phyloP scores from a whole-genome alignment of 192 early-diverging fungal species.

The Coemansia reversa region DNA sequence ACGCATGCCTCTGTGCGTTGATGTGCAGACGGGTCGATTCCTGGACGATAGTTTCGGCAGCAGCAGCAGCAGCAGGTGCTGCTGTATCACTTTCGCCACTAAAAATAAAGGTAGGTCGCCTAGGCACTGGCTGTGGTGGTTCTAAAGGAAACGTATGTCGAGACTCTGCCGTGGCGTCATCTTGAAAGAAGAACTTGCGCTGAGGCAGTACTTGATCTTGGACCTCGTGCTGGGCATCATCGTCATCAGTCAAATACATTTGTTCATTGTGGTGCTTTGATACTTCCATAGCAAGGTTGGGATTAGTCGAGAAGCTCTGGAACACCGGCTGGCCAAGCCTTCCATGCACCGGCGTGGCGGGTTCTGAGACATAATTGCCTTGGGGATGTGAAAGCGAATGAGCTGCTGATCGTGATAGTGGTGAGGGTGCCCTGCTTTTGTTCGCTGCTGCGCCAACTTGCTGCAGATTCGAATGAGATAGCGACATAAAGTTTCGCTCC shows the following conservation, averaged over 20 bases:
- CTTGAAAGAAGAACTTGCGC: constrained; percentile 3
- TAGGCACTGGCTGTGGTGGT: background rate
- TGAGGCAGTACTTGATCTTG: background rate
- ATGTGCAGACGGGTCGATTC: constrained; percentile 7
- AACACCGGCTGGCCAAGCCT: constrained; percentile 1
- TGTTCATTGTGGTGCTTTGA: background rate
- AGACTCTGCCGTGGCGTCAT: background rate
- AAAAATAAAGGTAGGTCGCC: constrained; percentile 11
- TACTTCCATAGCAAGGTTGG: background rate
- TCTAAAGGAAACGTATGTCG: background rate
- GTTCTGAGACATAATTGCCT: constrained; percentile 28
- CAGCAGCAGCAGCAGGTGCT: background rate
- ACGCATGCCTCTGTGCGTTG: constrained; percentile 15
- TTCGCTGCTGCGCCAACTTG: constrained; percentile 6
- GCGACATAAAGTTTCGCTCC: constrained; percentile 32
- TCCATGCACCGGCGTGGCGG: constrained; percentile 24
- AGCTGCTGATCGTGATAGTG: constrained; percentile 14
- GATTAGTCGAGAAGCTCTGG: constrained; percentile 1
- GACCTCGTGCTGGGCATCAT: background rate
- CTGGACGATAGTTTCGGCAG: background rate
- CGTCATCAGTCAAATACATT: background rate
- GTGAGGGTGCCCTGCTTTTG: constrained; percentile 20
- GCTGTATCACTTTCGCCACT: background rate
- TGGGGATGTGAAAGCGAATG: constrained; percentile 18
- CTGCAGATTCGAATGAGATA: constrained; percentile 50